phyloP scores from a whole-genome alignment of 176 grass and related monocot species.

The Bothriochloa decipiens region DNA sequence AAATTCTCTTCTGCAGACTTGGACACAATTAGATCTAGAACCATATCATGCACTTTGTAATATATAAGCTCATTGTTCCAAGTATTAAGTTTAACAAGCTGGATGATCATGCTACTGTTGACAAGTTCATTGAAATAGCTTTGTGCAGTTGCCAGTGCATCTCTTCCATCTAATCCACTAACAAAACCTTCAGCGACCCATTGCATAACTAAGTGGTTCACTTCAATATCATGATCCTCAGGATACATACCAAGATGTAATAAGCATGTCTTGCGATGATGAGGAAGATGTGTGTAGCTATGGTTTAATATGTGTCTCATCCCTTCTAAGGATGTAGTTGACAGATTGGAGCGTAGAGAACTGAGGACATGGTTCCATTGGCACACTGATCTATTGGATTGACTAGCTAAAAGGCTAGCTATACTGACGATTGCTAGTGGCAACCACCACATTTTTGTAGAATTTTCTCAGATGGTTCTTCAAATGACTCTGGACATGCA shows the following conservation, averaged over 20 bases:
- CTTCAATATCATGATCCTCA: neutral
- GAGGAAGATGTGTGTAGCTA: constrained; percentile 4
- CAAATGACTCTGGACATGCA: neutral
- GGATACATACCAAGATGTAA: constrained; percentile 11
- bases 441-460: constrained; percentile 24
- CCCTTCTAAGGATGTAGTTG: neutral
- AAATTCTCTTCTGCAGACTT: constrained; percentile 1
- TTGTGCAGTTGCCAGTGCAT: neutral
- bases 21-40: neutral
- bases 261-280: constrained; percentile 1
- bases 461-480: constrained; percentile 15
- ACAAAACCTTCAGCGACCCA: constrained; percentile 27
- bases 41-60: constrained; percentile 18
- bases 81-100: neutral
- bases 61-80: neutral
- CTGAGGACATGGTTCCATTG: neutral
- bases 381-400: neutral
- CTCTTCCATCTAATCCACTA: neutral
- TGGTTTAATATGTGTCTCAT: constrained; percentile 19
- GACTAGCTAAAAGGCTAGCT: constrained; percentile 9
- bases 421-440: constrained; percentile 16
- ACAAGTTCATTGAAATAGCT: constrained; percentile 21
- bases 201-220: neutral
- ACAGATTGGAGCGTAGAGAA: neutral
- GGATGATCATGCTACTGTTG: constrained; percentile 11